A percentile compares a stretch with the other conserved stretches of the same genome.
phyloP scores from a whole-genome alignment of 306 rosid species.

The Casuarina cunninghamiana region DNA sequence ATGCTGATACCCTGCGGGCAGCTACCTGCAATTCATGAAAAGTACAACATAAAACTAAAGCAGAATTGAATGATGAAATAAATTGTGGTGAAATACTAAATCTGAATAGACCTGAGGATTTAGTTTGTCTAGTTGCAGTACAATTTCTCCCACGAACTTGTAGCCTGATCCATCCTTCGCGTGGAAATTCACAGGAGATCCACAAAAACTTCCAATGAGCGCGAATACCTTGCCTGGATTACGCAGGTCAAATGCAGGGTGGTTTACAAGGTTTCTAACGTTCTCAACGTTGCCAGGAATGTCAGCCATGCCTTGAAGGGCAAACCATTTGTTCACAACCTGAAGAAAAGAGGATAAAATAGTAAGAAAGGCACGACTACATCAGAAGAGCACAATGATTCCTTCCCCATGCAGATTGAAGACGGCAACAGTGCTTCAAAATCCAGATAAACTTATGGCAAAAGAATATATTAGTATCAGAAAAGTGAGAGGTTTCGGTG shows the following conservation, averaged over 20 bases:
- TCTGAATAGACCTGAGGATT: slow-evolving; percentile 78
- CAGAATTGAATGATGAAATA: slow-evolving; percentile 12
- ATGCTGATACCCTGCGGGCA: slow-evolving; percentile 95
- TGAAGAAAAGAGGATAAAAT: slow-evolving; percentile 22
- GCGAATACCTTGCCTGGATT: slow-evolving; percentile 98
- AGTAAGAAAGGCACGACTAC: slow-evolving; percentile 8
- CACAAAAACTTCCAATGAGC: slow-evolving; percentile 89
- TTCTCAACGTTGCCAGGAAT: slow-evolving; percentile 80
- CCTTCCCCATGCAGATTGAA: neutral
- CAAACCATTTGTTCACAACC: slow-evolving; percentile 98
- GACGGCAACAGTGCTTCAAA: neutral
- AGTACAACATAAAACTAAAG: neutral
- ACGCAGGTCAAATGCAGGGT: slow-evolving; percentile 85
- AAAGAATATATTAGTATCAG: neutral
- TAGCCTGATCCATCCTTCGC: slow-evolving; percentile 97
- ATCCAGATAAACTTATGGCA: neutral
- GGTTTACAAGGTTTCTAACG: slow-evolving; percentile 68
- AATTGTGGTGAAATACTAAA: neutral
- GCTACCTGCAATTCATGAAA: slow-evolving; percentile 61
- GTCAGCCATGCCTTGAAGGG: slow-evolving; percentile 92
- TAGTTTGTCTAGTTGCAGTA: slow-evolving; percentile 73
- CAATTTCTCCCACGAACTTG: slow-evolving; percentile 81
- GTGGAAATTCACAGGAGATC: slow-evolving; percentile 86
- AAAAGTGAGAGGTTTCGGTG: neutral
- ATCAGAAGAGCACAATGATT: neutral